Base-by-base conservation (phyloP, 116 monocot species). In the Dioscorea cayenensis region DNA sequence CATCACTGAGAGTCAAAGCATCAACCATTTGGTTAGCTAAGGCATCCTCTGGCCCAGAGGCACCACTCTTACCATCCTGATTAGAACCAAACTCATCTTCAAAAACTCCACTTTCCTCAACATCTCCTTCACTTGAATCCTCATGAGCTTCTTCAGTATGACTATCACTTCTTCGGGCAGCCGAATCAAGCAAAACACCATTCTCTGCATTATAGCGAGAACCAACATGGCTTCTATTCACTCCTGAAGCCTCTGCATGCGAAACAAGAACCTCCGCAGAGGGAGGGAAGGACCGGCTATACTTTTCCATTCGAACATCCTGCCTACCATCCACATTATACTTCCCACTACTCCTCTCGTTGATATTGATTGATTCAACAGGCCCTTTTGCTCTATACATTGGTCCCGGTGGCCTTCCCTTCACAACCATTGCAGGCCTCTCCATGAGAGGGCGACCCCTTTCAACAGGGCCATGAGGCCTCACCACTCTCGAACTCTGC, bases 1-100 rank as follows among this genome's bases (percentile, higher is more conserved):
- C 79, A 22, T 78, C 78, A 9, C 5, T 48, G 67, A 76, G 22
- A 11, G 59, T n/a, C 76, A 77, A 72, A 36, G 77, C 28, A 20
- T 80, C 77, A 12, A 66, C 64, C 48, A 66, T 21, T 29, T 73
- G 21, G 12, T 69, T 71, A 58, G 68, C 37, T 43, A 73, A 55
- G 49, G 51, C 21, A 76, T 72, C 60, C 11, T 36, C 66, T 69
- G 73, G 63, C 28, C 48, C 1, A 51, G 66, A 62, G 25, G 36
- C 36, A 6, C 12, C 65, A 17, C 25, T 55, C 23, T 29, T 19
- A 48, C 13, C 51, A 2, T 51, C 71, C 51, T 66, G 27, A 3
- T 38, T 35, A 19, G 16, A 29, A 63, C 11, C 38, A 21, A 36
- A 35, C 32, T 48, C 19, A 36, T 11, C 48, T 10, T 13, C 38